phyloP scores from a whole-genome alignment of 768 basidiomycete species.

The Tephrocybe sp. region DNA sequence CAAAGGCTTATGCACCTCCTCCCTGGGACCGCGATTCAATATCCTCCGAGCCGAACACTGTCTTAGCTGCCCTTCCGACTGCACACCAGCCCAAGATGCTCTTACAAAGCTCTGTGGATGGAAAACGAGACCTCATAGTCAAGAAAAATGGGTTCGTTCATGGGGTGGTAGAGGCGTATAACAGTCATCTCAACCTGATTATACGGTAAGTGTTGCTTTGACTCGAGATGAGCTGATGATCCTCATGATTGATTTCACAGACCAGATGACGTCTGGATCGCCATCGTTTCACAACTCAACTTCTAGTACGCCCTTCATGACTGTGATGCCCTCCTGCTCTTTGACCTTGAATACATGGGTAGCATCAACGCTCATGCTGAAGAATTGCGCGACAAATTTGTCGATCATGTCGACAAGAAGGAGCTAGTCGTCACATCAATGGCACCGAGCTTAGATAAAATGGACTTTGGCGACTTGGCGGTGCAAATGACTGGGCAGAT shows the following conservation, averaged over 20 bases:
- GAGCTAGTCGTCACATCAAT: constrained; percentile 15
- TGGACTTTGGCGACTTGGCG: constrained; percentile 23
- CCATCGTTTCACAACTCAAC: constrained; percentile 36
- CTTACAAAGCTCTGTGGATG: constrained; percentile 3
- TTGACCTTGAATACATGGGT: background rate
- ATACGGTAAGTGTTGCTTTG: constrained; percentile 24
- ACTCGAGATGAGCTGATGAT: background rate
- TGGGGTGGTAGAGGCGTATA: constrained; percentile 30
- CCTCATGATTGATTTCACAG: constrained; percentile 1
- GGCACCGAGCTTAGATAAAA: constrained; percentile 12
- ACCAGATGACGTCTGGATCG: constrained; percentile 50
- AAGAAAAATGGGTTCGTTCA: constrained; percentile 30
- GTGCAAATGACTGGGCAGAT: constrained; percentile 21
- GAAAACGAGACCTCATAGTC: background rate
- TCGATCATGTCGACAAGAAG: constrained; percentile 22
- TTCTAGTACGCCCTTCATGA: constrained; percentile 24
- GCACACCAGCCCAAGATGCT: background rate
- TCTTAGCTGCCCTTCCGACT: background rate
- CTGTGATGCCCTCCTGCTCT: background rate
- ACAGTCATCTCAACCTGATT: constrained; percentile 33
- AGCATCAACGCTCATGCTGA: constrained; percentile 34
- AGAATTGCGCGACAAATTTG: constrained; percentile 17
- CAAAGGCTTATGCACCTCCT: too few relatives aligned
- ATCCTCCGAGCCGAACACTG: background rate
- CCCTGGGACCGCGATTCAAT: background rate